Evolutionary conservation across 768 basidiomycete species (phyloP).

Genomic region (Atractiella rhizophila): DNA sequence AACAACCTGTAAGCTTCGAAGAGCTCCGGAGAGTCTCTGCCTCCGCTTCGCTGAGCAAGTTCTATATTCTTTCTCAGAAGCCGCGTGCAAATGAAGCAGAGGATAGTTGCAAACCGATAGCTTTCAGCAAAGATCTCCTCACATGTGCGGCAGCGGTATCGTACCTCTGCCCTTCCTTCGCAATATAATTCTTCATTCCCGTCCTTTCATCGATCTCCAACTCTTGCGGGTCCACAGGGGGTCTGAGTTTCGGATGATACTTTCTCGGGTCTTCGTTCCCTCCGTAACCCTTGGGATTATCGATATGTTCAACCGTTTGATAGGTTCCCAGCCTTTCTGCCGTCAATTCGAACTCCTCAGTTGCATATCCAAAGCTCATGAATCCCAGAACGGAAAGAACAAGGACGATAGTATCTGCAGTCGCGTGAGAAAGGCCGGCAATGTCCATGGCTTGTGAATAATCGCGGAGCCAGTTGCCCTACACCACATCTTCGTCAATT

Average conservation of each 20-base stretch:
- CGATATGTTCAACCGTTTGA: slow-evolving; percentile 25
- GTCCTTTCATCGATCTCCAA: slow-evolving; percentile 57
- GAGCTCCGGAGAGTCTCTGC: slow-evolving; percentile 24
- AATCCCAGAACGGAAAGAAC: slow-evolving; percentile 81
- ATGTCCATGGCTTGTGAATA: slow-evolving; percentile 36
- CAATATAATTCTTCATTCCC: slow-evolving; percentile 38
- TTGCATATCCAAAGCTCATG: slow-evolving; percentile 30
- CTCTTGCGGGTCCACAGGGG: slow-evolving; percentile 60
- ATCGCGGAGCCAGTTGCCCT: slow-evolving; percentile 43
- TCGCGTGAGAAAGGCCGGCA: slow-evolving; percentile 17
- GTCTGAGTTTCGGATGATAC: slow-evolving; percentile 49
- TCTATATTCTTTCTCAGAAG: slow-evolving; percentile 51
- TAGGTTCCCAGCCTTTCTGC: slow-evolving; percentile 25
- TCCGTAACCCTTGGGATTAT: slow-evolving; percentile 21
- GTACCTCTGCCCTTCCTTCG: not conserved
- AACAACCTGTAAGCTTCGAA: slow-evolving; percentile 41
- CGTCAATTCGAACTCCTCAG: slow-evolving; percentile 24
- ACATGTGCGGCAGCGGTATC: not conserved
- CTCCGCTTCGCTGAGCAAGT: slow-evolving; percentile 37
- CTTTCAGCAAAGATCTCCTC: not conserved
- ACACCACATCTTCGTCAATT: no score
- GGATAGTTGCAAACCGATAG: no score
- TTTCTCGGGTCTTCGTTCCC: slow-evolving; percentile 36
- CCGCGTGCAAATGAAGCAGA: slow-evolving; percentile 52
- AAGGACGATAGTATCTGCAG: slow-evolving; percentile 52